Conservation (phyloP, 305 asterid genomes). For the Petunia hybrid region DNA sequence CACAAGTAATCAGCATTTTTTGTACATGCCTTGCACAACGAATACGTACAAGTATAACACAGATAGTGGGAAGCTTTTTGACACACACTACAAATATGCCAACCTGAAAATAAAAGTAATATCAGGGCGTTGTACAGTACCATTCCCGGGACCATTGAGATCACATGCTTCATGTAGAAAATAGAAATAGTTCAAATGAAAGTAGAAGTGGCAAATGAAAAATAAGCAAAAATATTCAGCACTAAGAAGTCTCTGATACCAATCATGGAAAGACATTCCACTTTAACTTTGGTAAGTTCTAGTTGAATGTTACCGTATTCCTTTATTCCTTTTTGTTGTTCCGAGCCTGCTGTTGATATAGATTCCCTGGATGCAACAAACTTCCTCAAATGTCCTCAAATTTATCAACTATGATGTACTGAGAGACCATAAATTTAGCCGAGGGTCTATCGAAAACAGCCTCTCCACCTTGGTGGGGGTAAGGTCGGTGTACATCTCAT, state of each 20-base stretch:
- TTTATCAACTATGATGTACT: not conserved
- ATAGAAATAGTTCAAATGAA: conserved; percentile 23
- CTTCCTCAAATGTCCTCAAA: conserved; percentile 12
- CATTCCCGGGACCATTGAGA: conserved; percentile 27
- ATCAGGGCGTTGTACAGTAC: conserved; percentile 28
- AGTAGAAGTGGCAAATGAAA: not conserved
- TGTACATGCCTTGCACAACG: conserved; percentile 90
- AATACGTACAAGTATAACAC: conserved; percentile 97
- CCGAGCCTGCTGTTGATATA: not conserved
- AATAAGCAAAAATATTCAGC: not conserved
- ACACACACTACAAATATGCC: conserved; percentile 98
- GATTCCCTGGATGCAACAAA: not conserved
- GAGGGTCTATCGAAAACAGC: no score
- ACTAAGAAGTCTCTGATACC: not conserved
- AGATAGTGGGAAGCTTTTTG: conserved; percentile 70
- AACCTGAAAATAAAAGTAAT: conserved; percentile 68
- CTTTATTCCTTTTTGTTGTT: not conserved
- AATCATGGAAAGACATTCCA: not conserved
- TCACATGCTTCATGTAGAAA: conserved; percentile 22
- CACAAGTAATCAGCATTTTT: conserved; percentile 67
- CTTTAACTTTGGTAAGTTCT: not conserved
- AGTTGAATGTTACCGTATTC: not conserved
- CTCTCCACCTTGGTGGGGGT: no score
- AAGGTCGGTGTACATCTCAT: no score
- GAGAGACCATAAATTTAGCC: not conserved